Evolutionary conservation across 257 asterid genomes (phyloP).

Genomic region (Eucommia ulmoides): DNA sequence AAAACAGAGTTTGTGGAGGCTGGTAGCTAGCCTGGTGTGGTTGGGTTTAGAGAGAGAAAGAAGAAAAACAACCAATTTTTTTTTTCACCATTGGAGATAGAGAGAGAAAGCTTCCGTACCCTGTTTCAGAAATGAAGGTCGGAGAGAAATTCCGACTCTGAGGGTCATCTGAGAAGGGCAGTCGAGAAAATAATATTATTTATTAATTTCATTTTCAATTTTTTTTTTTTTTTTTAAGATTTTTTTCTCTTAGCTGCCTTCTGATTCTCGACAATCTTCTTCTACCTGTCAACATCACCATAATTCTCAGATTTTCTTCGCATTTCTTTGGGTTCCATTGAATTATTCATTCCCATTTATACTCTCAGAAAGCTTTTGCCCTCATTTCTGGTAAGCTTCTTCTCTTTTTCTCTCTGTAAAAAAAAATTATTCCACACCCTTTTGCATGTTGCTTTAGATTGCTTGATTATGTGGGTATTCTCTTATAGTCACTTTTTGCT

Average conservation of each 20-base stretch:
- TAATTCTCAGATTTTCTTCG: constrained; percentile 8
- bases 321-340: constrained; percentile 11
- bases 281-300: constrained; percentile 5
- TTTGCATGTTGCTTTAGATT: constrained; percentile 17
- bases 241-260: constrained; percentile 4
- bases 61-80: background rate
- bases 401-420: constrained; percentile 13
- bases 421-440: constrained; percentile 17
- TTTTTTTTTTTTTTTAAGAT: background rate
- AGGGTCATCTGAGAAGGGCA: constrained; percentile 79
- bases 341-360: constrained; percentile 6
- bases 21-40: background rate
- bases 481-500: constrained; percentile 8
- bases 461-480: constrained; percentile 28
- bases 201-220: background rate
- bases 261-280: constrained; percentile 17
- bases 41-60: background rate
- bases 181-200: constrained; percentile 21
- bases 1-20: background rate
- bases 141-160: constrained; percentile 70
- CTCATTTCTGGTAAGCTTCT: constrained; percentile 25
- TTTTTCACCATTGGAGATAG: no score
- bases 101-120: constrained; percentile 9
- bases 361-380: constrained; percentile 12
- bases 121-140: constrained; percentile 79